Base-by-base conservation (phyloP, 495 filamentous ascomycete species). In the Sporormia fimetaria region DNA sequence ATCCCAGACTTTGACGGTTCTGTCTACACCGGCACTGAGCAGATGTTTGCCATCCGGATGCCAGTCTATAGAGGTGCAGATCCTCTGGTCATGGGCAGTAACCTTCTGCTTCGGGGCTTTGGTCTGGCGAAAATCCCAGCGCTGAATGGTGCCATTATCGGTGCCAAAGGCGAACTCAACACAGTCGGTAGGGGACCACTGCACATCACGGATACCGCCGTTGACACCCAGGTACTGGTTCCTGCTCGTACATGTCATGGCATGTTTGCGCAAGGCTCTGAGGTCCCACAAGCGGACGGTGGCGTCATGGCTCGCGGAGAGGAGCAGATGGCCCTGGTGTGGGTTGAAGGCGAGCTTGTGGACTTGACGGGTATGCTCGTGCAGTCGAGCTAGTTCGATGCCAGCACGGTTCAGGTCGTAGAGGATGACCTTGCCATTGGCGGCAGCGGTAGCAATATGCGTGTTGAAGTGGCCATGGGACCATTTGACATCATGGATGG, bases 41-140 rank as follows among this genome's bases (percentile, higher is more conserved):
- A 94, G 66, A 58, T 96, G 83, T 43, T 82, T 82, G 21, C 90
- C 90, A 59, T 95, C 88, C 1, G 85, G 86, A 56, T 98, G 90
- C 90, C 92, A 98, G 49, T 93, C 84, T 33, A 98, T 77, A 3
- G 83, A 70, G 41, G 74, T 78, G 53, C 82, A 93, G 0, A 78
- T 71, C 28, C 76, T 80, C 27, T 44, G 40, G 49, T 81, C 73
- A 58, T 98, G 90, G 21, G 86, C 92, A 31, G 81, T 78, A 46
- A 94, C 82, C 51, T 80, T 81, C 37, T 92, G 57, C 42, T 75
- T 56, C 11, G 76, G 70, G 23, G 67, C 67, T 49, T 62, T 74
- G 21, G 61, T 55, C 40, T 74, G 73, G 29, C 78, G 73, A 38
- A 69, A 69, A 57, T 84, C 80, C 80, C 80, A 84, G 40, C 73